Conservation (phyloP, 108 stramenopile genomes). For the Nitzschia putrida region DNA sequence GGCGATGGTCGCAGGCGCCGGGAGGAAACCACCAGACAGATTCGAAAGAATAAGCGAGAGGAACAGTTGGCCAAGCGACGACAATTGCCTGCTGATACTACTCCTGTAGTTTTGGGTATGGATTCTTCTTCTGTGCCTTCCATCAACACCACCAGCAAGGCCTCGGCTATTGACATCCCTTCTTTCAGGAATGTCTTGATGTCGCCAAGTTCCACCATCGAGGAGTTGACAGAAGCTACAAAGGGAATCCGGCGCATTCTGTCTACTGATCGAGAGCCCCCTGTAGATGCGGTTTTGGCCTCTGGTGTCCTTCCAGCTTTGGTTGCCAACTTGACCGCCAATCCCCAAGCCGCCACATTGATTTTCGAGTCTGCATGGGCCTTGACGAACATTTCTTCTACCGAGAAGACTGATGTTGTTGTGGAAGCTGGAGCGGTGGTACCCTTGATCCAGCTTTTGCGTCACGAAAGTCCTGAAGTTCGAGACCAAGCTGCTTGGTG, state of each 20-base stretch:
- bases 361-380: conserved; percentile 96
- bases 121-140: neutral
- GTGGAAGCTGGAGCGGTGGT: conserved; percentile 77
- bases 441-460: conserved; percentile 65
- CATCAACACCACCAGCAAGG: conserved; percentile 13
- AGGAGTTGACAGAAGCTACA: conserved; percentile 50
- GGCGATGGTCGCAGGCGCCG: conserved; percentile 82
- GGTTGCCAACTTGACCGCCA: conserved; percentile 57
- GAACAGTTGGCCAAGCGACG: conserved; percentile 70
- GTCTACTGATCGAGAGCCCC: conserved; percentile 80
- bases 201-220: conserved; percentile 32
- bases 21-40: conserved; percentile 66
- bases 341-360: conserved; percentile 48
- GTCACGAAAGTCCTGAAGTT: conserved; percentile 66
- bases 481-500: conserved; percentile 96
- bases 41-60: conserved; percentile 81
- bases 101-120: neutral
- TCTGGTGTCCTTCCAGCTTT: conserved; percentile 73
- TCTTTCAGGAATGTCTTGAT: conserved; percentile 23
- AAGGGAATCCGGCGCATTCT: conserved; percentile 81
- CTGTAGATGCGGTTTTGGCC: conserved; percentile 76
- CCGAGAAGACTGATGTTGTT: conserved; percentile 62
- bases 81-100: neutral
- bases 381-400: conserved; percentile 92
- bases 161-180: conserved; percentile 57